Evolutionary conservation across 75 land plant species (phyloP).

Genomic region (Cryptomeria japonica): DNA sequence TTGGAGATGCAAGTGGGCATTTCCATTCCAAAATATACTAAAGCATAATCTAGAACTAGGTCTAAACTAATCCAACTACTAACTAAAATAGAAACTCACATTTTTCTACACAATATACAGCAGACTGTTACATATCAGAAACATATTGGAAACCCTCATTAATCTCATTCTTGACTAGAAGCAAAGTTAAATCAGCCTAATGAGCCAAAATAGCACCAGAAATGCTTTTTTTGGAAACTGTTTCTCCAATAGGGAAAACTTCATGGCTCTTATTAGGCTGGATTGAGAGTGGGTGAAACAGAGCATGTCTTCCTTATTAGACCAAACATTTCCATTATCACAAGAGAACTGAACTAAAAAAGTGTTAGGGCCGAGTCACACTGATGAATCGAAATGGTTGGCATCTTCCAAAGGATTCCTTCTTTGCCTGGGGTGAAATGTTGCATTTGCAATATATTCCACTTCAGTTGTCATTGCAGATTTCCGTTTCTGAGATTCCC

Average conservation of each 20-base stretch:
- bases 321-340: background rate
- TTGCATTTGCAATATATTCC: conserved; percentile 38
- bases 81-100: background rate
- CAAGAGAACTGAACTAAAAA: background rate
- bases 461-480: conserved; percentile 38
- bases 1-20: background rate
- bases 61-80: background rate
- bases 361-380: background rate
- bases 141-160: background rate
- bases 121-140: background rate
- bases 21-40: background rate
- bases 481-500: conserved; percentile 58
- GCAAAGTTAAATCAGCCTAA: background rate
- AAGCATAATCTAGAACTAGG: background rate
- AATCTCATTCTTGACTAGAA: conserved; percentile 1
- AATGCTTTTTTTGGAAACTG: background rate
- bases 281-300: background rate
- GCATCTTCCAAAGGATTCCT: background rate
- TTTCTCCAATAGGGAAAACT: background rate
- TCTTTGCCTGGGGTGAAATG: conserved; percentile 45
- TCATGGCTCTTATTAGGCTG: background rate
- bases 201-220: background rate
- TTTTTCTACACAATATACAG: background rate
- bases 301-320: background rate
- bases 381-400: background rate